phyloP scores from a whole-genome alignment of 2,329 filamentous ascomycete species.

The Hypoxylon sp. region DNA sequence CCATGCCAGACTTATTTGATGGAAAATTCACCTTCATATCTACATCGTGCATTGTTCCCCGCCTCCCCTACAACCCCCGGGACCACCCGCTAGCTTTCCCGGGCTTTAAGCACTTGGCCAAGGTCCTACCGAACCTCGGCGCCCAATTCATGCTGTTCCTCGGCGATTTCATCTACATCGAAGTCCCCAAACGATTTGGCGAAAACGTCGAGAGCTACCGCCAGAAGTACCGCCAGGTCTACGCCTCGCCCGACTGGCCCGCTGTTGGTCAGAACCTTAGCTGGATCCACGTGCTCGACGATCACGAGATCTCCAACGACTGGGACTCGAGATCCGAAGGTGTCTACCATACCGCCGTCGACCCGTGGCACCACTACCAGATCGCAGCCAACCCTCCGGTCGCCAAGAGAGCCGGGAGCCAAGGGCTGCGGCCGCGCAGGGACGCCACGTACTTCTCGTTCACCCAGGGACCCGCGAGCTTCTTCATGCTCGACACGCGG shows the following conservation, averaged over 20 bases:
- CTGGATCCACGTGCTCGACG: conserved; percentile 97
- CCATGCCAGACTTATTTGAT: conserved; percentile 67
- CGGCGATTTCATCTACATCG: conserved; percentile 90
- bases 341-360: conserved; percentile 81
- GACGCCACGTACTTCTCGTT: conserved; percentile 90
- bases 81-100: conserved; percentile 85
- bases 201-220: conserved; percentile 80
- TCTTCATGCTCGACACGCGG: conserved; percentile 94
- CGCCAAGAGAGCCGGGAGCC: conserved; percentile 62
- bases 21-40: conserved; percentile 90
- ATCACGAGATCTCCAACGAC: conserved; percentile 96
- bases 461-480: conserved; percentile 87
- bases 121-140: conserved; percentile 76
- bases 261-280: conserved; percentile 81
- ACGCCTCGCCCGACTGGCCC: conserved; percentile 92
- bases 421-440: conserved; percentile 51
- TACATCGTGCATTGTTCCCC: conserved; percentile 91
- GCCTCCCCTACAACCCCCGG: conserved; percentile 89
- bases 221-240: conserved; percentile 94
- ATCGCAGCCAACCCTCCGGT: conserved; percentile 83
- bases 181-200: conserved; percentile 86
- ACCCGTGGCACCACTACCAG: conserved; percentile 90
- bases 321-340: conserved; percentile 87
- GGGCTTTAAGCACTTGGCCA: conserved; percentile 80
- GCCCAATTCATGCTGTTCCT: conserved; percentile 86